These are phyloP conservation scores for Chaetomium globosum DNA, from an alignment of 2,329 filamentous ascomycete genomes.

Conservation along the genomic window DNA sequence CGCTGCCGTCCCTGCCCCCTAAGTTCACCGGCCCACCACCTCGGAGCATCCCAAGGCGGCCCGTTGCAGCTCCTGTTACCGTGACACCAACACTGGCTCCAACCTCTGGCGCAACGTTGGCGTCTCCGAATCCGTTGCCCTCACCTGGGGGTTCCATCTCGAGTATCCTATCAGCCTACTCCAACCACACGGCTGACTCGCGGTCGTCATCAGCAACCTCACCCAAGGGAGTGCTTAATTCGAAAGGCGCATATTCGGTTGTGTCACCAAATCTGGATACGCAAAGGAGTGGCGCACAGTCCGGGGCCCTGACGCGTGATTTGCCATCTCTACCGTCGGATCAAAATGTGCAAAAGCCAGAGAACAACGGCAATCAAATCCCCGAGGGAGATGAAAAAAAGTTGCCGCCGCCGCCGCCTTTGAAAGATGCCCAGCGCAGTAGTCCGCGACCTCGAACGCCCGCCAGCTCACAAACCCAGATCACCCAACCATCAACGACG, in stretches of 20 bases:
- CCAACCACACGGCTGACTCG: slow-evolving; percentile 49
- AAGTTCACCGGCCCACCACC: slow-evolving; percentile 26
- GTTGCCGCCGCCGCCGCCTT: slow-evolving; percentile 38
- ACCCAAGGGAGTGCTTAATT: slow-evolving; percentile 43
- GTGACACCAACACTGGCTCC: slow-evolving; percentile 13
- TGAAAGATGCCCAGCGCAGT: slow-evolving; percentile 38
- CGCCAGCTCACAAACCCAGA: slow-evolving; percentile 18
- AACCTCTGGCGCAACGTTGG: slow-evolving; percentile 13
- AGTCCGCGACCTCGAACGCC: slow-evolving; percentile 27
- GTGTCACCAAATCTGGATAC: slow-evolving; percentile 40
- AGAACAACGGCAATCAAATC: slow-evolving; percentile 12
- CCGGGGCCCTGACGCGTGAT: slow-evolving; percentile 32
- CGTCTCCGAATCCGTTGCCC: slow-evolving; percentile 24
- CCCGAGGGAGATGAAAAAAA: slow-evolving; percentile 20
- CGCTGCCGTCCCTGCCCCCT: slow-evolving; percentile 32
- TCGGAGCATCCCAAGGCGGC: slow-evolving; percentile 34
- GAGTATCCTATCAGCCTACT: slow-evolving; percentile 60
- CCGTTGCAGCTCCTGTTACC: slow-evolving; percentile 31
- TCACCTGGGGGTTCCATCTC: slow-evolving; percentile 56
- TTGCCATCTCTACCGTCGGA: slow-evolving; percentile 36
- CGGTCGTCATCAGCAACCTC: slow-evolving; percentile 45
- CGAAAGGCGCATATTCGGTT: slow-evolving; percentile 41
- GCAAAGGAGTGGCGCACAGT: slow-evolving; percentile 30
- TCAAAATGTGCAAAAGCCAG: slow-evolving; percentile 31
- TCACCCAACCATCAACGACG: slow-evolving; percentile 26